These are phyloP conservation scores for Geum urbanum DNA, from an alignment of 306 rosid genomes.

Conservation along the genomic window DNA sequence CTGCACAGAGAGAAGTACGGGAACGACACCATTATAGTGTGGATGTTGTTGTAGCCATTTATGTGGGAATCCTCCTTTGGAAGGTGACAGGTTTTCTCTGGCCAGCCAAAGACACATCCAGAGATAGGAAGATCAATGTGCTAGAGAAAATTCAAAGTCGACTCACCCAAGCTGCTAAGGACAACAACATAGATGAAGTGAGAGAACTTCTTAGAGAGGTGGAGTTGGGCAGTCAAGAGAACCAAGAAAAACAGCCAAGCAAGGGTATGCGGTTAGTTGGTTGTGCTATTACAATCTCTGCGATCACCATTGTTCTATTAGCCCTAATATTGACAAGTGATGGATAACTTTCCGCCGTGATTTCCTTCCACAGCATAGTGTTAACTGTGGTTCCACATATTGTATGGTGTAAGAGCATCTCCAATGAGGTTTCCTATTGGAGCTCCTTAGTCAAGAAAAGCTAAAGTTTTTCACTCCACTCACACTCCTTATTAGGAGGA, in stretches of 20 bases:
- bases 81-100: constrained; percentile 84
- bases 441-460: too few relatives aligned
- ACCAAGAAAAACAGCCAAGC: constrained; percentile 30
- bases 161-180: constrained; percentile 82
- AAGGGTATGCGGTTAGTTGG: constrained; percentile 44
- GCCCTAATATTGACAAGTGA: constrained; percentile 68
- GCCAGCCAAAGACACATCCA: constrained; percentile 37
- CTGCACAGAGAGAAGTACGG: constrained; percentile 90
- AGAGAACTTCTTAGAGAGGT: constrained; percentile 75
- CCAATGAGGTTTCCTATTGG: too few relatives aligned
- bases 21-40: constrained; percentile 87
- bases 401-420: background rate
- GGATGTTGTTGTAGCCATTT: constrained; percentile 79
- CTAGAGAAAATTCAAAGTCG: constrained; percentile 67
- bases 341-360: constrained; percentile 37
- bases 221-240: constrained; percentile 49
- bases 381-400: background rate
- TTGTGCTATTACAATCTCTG: constrained; percentile 38
- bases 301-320: constrained; percentile 59
- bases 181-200: constrained; percentile 67
- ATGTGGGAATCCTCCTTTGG: constrained; percentile 89
- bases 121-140: constrained; percentile 37
- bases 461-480: too few relatives aligned
- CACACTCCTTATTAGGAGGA: too few relatives aligned
- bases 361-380: constrained; percentile 2